Evolutionary conservation across 371 early-diverging fungal genomes (phyloP), one percentile per base, ranked within the genome.

Genomic region (Rhizomucor miehei): DNA sequence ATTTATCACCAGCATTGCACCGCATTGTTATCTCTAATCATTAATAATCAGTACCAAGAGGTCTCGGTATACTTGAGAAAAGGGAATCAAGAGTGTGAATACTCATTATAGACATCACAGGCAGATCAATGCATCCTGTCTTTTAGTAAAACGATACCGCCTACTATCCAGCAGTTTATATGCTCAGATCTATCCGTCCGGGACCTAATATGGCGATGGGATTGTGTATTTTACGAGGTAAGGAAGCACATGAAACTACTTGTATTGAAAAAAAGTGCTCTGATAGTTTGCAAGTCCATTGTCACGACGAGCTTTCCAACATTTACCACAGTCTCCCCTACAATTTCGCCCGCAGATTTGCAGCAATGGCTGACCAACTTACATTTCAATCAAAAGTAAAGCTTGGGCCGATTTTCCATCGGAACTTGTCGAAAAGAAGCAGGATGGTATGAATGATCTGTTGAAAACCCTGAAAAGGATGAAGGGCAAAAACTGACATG

Each of bases 201-300:
- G 29, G 80, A 77, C 13, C 48, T 63, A 21, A 60, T 80, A 14
- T 82, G 77, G 75, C 59, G 72, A 52, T 77, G 73, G 67, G 81
- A 82, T 56, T 64, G 77, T 38, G 37, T 66, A 3, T 58, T 82
- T 19, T 82, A 76, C 52, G 80, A 82, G 55, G 72, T 65, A 65
- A 51, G 60, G n/a, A n/a, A n/a, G n/a, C n/a, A n/a, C n/a, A n/a
- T n/a, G n/a, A n/a, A n/a, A n/a, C n/a, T n/a, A n/a, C n/a, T n/a
- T n/a, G n/a, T n/a, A n/a, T n/a, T n/a, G 25, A 21, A 37, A 10
- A 2, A 20, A 25, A 50, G 9, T 21, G 0, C 38, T 34, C 17
- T 47, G 21, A 44, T 21, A 59, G 48, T 6, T 56, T 14, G 3
- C 3, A 14, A 71, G 75, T 62, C 77, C 11, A 63, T 82, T 39